phyloP scores from a whole-genome alignment of 2,329 filamentous ascomycete genomes.

The Neocucurbitaria cava region DNA sequence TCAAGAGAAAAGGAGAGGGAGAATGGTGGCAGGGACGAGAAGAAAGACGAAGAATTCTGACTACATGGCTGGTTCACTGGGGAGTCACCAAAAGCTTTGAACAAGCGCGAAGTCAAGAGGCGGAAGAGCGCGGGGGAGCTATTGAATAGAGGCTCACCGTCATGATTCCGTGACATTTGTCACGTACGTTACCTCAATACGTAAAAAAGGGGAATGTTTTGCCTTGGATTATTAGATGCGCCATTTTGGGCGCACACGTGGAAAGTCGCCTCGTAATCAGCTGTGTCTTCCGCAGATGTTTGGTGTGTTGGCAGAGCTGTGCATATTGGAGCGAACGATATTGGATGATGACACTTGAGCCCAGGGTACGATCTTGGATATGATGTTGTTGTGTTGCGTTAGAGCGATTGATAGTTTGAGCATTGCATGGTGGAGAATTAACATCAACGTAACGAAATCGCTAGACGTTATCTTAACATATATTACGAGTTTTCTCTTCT shows the following conservation, averaged over 20 bases:
- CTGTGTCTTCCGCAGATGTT: too few relatives aligned
- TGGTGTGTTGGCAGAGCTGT: not conserved
- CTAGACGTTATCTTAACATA: not conserved
- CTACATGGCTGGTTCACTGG: constrained; percentile 47
- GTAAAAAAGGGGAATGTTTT: not conserved
- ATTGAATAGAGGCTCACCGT: constrained; percentile 15
- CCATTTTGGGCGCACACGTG: not conserved
- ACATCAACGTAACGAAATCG: too few relatives aligned
- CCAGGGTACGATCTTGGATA: not conserved
- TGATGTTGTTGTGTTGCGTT: not conserved
- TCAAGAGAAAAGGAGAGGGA: constrained; percentile 1
- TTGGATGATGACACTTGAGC: too few relatives aligned
- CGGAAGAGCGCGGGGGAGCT: constrained; percentile 43
- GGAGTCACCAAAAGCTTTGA: constrained; percentile 16
- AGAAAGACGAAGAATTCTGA: constrained; percentile 41
- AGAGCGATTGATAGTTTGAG: not conserved
- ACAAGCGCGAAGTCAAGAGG: constrained; percentile 32
- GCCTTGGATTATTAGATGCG: not conserved
- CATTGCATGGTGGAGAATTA: not conserved
- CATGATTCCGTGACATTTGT: not conserved
- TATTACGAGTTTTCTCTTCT: too few relatives aligned
- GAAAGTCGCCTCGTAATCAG: not conserved
- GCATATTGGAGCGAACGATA: not conserved
- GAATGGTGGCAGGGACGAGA: constrained; percentile 4
- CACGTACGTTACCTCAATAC: not conserved